Evolutionary conservation across 2,329 filamentous ascomycete species (phyloP), one percentile per base, ranked within the genome.

Genomic region (Trichoderma atrobrunneum): DNA sequence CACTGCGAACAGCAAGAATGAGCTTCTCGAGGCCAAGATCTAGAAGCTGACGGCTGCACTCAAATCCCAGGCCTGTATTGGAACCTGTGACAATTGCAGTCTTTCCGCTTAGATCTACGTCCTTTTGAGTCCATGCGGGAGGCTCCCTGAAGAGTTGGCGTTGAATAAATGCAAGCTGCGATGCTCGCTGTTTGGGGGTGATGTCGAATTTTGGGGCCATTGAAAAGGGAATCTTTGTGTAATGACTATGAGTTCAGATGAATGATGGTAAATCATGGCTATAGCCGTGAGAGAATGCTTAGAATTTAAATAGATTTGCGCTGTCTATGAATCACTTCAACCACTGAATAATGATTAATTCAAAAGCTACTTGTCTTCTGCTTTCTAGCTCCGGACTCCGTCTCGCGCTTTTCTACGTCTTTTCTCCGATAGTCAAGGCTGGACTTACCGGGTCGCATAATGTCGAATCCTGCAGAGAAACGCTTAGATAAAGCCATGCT

Each of bases 31-130:
- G 36, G 5, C 65, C 65, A 60, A 69, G 65, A 11, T 61, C 65
- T 7, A 60, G 36, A 14, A 69, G 65, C 26, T 69, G 65, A 24
- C 18, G 26, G 14, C 34, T 36, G 21, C 54, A 60, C n/a, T 69
- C 65, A 32, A 69, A 60, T 18, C 65, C 65, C 12, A 69, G 65
- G 6, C 65, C 65, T 2, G 54, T 69, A n/a, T 69, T 69, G 18
- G 56, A 60, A 7, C 65, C 65, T 30, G 54, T 69, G 26, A 69
- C 26, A 18, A 69, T 69, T 14, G 65, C 65, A 14, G 65, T 69
- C n/a, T 69, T 61, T 3, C 65, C 65, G 7, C n/a, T 60, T 7
- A 68, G 24, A 24, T 68, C 34, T 3, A 10, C 34, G 24, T 68
- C 65, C n/a, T 68, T 59, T 30, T 16, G 54, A n/a, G 54, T 68